Evolutionary conservation across 257 asterid genomes (phyloP).

Genomic region (Mitragyna speciosa): DNA sequence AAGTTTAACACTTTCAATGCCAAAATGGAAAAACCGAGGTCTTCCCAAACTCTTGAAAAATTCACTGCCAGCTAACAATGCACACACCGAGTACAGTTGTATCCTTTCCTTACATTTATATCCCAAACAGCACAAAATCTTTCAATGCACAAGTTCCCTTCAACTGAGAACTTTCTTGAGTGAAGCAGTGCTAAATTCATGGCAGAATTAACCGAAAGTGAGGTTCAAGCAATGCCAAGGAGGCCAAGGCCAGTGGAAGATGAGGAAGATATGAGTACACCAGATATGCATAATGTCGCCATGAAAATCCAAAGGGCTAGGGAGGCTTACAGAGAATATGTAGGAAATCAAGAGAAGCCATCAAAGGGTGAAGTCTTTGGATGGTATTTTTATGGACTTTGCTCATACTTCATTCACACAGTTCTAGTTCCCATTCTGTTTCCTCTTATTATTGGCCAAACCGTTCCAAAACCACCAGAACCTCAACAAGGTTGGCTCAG

Average conservation of each 20-base stretch:
- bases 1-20: background rate
- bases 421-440: slow-evolving; percentile 74
- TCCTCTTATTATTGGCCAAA: slow-evolving; percentile 79
- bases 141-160: background rate
- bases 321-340: slow-evolving; percentile 40
- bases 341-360: slow-evolving; percentile 58
- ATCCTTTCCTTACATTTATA: slow-evolving; percentile 7
- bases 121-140: background rate
- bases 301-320: slow-evolving; percentile 49
- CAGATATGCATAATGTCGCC: slow-evolving; percentile 43
- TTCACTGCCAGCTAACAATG: slow-evolving; percentile 54
- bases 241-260: slow-evolving; percentile 29
- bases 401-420: slow-evolving; percentile 74
- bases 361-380: slow-evolving; percentile 53
- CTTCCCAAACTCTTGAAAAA: slow-evolving; percentile 47
- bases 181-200: background rate
- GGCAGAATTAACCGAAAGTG: slow-evolving; percentile 17
- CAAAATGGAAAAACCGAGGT: slow-evolving; percentile 48
- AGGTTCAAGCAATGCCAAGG: slow-evolving; percentile 8
- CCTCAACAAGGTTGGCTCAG: slow-evolving; percentile 62
- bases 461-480: slow-evolving; percentile 46
- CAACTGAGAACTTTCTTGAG: background rate
- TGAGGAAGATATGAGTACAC: slow-evolving; percentile 29
- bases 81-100: slow-evolving; percentile 22
- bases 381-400: slow-evolving; percentile 78